Evolutionary conservation across 306 rosid species (phyloP), one percentile per base, ranked within the genome.

Genomic region (Alnus rubra): DNA sequence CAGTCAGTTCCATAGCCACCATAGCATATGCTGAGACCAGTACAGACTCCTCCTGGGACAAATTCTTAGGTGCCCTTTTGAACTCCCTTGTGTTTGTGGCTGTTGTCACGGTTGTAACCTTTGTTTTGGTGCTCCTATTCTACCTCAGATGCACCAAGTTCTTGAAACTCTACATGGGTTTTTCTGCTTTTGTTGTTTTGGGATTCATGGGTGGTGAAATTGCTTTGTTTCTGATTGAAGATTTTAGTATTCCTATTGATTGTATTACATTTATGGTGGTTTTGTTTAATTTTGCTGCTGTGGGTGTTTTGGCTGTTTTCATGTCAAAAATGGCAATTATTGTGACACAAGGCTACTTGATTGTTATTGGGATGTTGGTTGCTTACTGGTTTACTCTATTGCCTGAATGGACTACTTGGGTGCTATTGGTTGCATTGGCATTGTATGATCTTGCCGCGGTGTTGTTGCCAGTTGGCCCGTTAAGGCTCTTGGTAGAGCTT

Each of bases 371-470:
- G 50, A 90, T 95, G 62, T 70, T 95, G 89, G 94, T 89, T 58
- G 98, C 98, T 62, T 95, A 92, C 87, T 92, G 92, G 87, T 95
- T 95, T 76, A 95, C 98, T n/a, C 84, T 89, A 82, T 87, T 95
- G 74, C 98, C 98, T 65, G 98, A 95, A 76, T 95, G 98, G 98
- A 92, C 98, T 55, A 92, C 98, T 4, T 95, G 98, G 98, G 89
- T 86, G 47, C 82, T 95, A 52, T 85, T 95, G 81, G 86, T 92
- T 90, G 91, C 98, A 53, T 76, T 95, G 97, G 92, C 98, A 19
- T 73, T 95, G 77, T 95, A 95, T 82, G 98, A 95, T 69, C 91
- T 95, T 64, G 98, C 98, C 1, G 98, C 98, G 1, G 97, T 95
- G 79, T 73, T 95, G 60, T 77, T 95, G 78, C 98, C 98, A 30